Evolutionary conservation across 1,284 basidiomycete genomes (phyloP), one percentile per base, ranked within the genome.

Genomic region (Cystobasidium pallidum): DNA sequence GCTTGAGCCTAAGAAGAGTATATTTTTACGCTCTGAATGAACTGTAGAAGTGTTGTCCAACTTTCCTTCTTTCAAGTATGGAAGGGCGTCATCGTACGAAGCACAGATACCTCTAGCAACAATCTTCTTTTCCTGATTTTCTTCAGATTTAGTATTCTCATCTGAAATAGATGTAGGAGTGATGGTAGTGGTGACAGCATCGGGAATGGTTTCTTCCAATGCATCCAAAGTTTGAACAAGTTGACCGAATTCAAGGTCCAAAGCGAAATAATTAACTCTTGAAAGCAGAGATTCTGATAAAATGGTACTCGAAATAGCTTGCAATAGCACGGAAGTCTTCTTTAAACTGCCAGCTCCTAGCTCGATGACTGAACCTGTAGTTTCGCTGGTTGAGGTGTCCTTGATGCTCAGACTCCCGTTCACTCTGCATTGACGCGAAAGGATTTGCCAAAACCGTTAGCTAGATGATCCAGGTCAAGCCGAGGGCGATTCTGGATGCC

Each of bases 1-100:
- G 0, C 92, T 93, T 0, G 91, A 95, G 0, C 95, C 95, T n/a
- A 98, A 84, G 84, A 96, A 98, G 73, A 97, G 83, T 70, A 97
- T 83, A 78, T 43, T 54, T 63, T 73, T 59, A 26, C 30, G 45
- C 51, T 51, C 39, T 66, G 67, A 19, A 66, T 75, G n/a, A 70
- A 65, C 10, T 58, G 36, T 54, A 0, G 71, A 11, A 11, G 43
- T 65, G 75, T 75, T 72, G 52, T 75, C 74, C 52, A 85, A 81
- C 6, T 82, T 82, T 36, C 83, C 84, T 28, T 81, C 77, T 54
- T 82, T 80, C 75, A 86, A 82, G 67, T 83, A 83, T 21, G 85
- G 81, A 28, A 86, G 78, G 17, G 93, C 93, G 47, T 90, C 89
- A 73, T 94, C 88, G 80, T 92, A 95, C 7, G 92, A 94, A 30